These are phyloP conservation scores for Tolypocladium inflatum DNA, from an alignment of 2,329 filamentous ascomycete genomes.

Conservation along the genomic window DNA sequence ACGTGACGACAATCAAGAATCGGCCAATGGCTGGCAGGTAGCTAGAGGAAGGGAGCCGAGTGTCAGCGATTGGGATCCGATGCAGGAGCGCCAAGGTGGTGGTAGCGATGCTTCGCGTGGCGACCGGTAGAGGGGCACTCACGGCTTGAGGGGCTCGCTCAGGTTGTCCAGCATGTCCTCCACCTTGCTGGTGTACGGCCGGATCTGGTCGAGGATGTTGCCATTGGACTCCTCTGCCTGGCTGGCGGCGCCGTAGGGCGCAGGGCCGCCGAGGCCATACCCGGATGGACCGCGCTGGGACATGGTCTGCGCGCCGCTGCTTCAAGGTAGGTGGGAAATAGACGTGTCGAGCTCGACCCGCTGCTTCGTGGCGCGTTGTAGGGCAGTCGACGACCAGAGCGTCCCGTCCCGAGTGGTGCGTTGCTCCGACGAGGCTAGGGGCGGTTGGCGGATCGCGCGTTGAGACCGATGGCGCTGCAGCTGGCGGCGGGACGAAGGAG, in stretches of 20 bases:
- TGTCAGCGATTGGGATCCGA: conserved; percentile 6
- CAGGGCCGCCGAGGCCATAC: conserved; percentile 70
- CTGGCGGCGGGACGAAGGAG: background rate
- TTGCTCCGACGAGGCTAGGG: background rate
- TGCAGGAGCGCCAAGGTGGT: background rate
- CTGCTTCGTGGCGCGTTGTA: background rate
- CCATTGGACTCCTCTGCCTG: conserved; percentile 46
- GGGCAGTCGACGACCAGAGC: background rate
- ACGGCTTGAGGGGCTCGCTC: conserved; percentile 93
- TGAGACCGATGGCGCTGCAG: background rate
- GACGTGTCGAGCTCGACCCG: background rate
- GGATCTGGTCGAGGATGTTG: conserved; percentile 65
- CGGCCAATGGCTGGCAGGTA: conserved; percentile 92
- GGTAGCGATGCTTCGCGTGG: background rate
- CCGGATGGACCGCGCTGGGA: conserved; percentile 57
- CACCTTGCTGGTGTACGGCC: conserved; percentile 95
- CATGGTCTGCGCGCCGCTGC: conserved; percentile 14
- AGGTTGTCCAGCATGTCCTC: conserved; percentile 84
- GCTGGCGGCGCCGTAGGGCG: conserved; percentile 55
- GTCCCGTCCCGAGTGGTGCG: background rate
- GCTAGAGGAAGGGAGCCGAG: conserved; percentile 34
- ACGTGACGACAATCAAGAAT: conserved; percentile 96
- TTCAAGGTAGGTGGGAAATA: background rate
- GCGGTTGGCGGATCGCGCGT: background rate
- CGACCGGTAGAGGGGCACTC: conserved; percentile 14